phyloP scores from a whole-genome alignment of 257 asterid species.

The Fraxinus excelsior region DNA sequence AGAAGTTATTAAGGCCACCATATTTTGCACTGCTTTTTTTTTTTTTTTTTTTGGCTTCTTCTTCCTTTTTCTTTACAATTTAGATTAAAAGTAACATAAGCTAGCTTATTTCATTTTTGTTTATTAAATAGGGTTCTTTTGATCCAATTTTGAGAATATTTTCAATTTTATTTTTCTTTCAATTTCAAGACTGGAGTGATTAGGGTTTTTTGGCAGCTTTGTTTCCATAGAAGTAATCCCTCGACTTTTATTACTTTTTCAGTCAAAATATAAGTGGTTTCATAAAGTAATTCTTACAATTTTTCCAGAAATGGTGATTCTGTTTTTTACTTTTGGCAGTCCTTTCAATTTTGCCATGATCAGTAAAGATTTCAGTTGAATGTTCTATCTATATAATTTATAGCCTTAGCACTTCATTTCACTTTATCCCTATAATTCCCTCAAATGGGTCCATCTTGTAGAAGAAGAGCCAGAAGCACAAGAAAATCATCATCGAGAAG shows the following conservation, averaged over 20 bases:
- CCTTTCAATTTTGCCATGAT: conserved; percentile 29
- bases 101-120: neutral
- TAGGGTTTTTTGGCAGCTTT: conserved; percentile 22
- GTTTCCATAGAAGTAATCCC: conserved; percentile 17
- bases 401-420: neutral
- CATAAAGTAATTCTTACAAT: conserved; percentile 23
- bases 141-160: neutral
- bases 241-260: conserved; percentile 28
- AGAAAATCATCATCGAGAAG: conserved; percentile 32
- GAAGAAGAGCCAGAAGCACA: conserved; percentile 34
- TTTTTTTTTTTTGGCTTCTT: neutral
- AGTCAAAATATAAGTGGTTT: conserved; percentile 31
- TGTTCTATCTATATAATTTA: conserved; percentile 1
- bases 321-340: conserved; percentile 27
- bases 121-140: neutral
- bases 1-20: conserved; percentile 3
- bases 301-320: conserved; percentile 21
- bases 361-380: conserved; percentile 33
- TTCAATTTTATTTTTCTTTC: neutral
- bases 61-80: neutral
- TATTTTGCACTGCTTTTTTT: neutral
- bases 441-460: conserved; percentile 57
- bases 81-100: neutral
- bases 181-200: conserved; percentile 5
- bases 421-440: neutral